Evolutionary conservation across 2,329 filamentous ascomycete species (phyloP).

Genomic region (Orbilia ellipsospora): DNA sequence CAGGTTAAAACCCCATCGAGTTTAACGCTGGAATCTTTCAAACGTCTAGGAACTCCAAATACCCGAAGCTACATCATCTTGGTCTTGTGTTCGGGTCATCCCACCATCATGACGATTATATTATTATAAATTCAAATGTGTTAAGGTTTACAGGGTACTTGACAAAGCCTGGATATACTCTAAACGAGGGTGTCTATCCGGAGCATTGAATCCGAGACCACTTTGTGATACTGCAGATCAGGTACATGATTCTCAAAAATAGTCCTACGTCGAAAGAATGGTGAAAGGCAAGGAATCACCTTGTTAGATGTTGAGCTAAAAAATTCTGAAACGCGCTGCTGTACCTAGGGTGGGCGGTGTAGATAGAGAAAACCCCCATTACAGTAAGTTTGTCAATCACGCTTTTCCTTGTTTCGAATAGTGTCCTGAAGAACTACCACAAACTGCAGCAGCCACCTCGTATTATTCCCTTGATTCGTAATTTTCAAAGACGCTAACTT

Average conservation of each 20-base stretch:
- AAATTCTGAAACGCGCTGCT: constrained; percentile 31
- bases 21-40: constrained; percentile 20
- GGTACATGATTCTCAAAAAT: constrained; percentile 20
- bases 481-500: constrained; percentile 28
- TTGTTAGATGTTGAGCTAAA: constrained; percentile 11
- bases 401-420: constrained; percentile 43
- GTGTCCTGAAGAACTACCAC: constrained; percentile 30
- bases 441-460: constrained; percentile 27
- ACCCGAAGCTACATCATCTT: constrained; percentile 2
- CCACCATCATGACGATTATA: too few relatives aligned
- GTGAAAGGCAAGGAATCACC: constrained; percentile 8
- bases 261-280: constrained; percentile 20
- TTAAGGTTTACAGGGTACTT: constrained; percentile 10
- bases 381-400: constrained; percentile 25
- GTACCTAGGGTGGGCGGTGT: not conserved
- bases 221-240: constrained; percentile 36
- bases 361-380: constrained; percentile 11
- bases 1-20: constrained; percentile 5
- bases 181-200: constrained; percentile 40
- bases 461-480: constrained; percentile 52
- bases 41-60: constrained; percentile 13
- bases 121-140: not conserved
- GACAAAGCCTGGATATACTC: constrained; percentile 4
- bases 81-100: too few relatives aligned
- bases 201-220: constrained; percentile 36